These are phyloP conservation scores for Fusarium kyushuense DNA, from an alignment of 2,329 filamentous ascomycete species.

Conservation along the genomic window DNA sequence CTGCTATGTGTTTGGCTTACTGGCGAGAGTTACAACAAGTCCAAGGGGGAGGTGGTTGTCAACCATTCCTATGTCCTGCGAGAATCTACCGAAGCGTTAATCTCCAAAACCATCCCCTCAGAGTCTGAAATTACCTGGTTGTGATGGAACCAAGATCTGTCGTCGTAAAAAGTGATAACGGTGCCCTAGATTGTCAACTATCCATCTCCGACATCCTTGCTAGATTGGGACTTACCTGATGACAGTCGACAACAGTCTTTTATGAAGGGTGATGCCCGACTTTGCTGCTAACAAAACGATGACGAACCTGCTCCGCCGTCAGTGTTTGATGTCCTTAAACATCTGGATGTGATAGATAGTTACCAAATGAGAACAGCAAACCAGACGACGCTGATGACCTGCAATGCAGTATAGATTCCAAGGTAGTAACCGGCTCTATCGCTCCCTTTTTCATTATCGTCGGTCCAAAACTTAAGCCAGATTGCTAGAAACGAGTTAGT, in stretches of 20 bases:
- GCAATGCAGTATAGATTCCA: conserved; percentile 44
- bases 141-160: conserved; percentile 57
- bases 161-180: conserved; percentile 55
- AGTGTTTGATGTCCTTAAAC: background rate
- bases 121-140: conserved; percentile 51
- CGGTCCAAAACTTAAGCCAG: conserved; percentile 51
- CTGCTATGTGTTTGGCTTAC: conserved; percentile 46
- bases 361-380: conserved; percentile 43
- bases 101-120: background rate
- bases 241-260: conserved; percentile 43
- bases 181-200: conserved; percentile 49
- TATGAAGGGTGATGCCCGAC: conserved; percentile 46
- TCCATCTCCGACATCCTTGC: background rate
- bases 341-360: background rate
- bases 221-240: conserved; percentile 15
- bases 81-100: conserved; percentile 50
- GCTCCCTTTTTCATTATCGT: conserved; percentile 32
- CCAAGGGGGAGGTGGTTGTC: conserved; percentile 57
- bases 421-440: conserved; percentile 39
- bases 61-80: conserved; percentile 58
- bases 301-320: conserved; percentile 42
- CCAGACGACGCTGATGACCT: conserved; percentile 39
- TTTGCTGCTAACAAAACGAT: conserved; percentile 46
- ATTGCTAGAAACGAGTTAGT: conserved; percentile 38
- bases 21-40: conserved; percentile 50